Evolutionary conservation across 345 rosid species (phyloP), one percentile per base, ranked within the genome.

Genomic region (Lumnitzera racemosa): DNA sequence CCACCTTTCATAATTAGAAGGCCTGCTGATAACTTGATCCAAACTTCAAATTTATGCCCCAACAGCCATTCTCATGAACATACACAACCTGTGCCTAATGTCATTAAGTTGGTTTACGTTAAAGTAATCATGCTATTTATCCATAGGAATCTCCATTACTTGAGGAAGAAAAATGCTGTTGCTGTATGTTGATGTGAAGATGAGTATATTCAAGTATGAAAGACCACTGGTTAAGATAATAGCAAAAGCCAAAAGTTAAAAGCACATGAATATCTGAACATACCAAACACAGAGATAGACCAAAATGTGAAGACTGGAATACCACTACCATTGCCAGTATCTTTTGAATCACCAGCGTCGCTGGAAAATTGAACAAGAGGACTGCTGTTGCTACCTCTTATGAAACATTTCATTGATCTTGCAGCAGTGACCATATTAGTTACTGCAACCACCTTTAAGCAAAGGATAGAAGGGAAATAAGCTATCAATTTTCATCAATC

Each of bases 281-380:
- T 84, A 94, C 99, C 96, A 53, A 81, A 79, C 47, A 66, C 70
- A 61, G 83, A 61, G 53, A 88, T 49, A 49, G 95, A 75, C 76
- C 56, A 80, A 76, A 89, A 86, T 55, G 66, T 59, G 67, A 78
- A 90, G 59, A 87, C 91, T 5, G 83, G 85, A 65, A 81, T 66
- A 51, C 87, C 97, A 17, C 81, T 83, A 31, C 97, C 85, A 62
- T 94, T 96, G 65, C 95, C 96, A 56, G 57, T 57, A 59, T 90
- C 97, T 41, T 72, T 74, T 12, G 51, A 57, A 67, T 84, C 78
- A 57, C 74, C 84, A 15, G 74, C 74, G 53, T 51, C 69, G 63
- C 55, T 67, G 55, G 85, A 87, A 78, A 90, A 94, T 43, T 88
- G 83, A 62, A 84, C 31, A 53, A 94, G 68, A 12, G 85, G 78